Base-by-base conservation (phyloP, 208 protist genomes). In the Crithidia sp. region DNA sequence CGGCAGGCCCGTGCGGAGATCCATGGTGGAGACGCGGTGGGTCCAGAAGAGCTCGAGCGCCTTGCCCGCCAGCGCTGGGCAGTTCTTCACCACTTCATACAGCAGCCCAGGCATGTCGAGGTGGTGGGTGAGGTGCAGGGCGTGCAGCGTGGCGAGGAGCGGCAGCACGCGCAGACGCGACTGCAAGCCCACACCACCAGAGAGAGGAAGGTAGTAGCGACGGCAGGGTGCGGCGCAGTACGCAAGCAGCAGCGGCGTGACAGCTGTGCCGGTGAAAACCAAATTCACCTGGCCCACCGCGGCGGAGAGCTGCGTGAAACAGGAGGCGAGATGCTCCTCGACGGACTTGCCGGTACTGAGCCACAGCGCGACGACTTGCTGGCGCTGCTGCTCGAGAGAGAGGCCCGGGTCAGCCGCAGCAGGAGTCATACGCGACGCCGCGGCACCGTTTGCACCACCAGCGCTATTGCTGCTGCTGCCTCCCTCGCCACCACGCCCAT, bases 21-120 rank as follows among this genome's bases (percentile, higher is more conserved):
- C 81, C 77, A 91, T 83, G 7, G 80, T 71, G 8, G 85, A 63
- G 5, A 86, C 78, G 10, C 84, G 81, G 57, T 84, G 82, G 2
- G 82, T 79, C 85, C 84, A 91, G 69, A 95, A 93, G 1, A 85
- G 70, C 68, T 92, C 82, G 19, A 95, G 54, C 5, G 84, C 82
- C 65, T 87, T 91, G 41, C 88, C 91, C 5, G 85, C 50, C 66
- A 95, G 79, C 39, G 85, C 91, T 10, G 91, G 91, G 45, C 75
- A 74, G 74, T 92, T 93, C 77, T 95, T 95, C 12, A 93, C 58
- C 19, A 91, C 83, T 55, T 95, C 91, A 67, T 93, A 95, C 66
- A 93, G 78, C 60, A 93, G 66, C 10, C 91, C 91, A 5, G 91
- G 85, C 72, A 95, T 83, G 74, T 92, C 86, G 0, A 95, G 75